Conservation (phyloP, 176 grass and related monocot species). For the Poa annua region DNA sequence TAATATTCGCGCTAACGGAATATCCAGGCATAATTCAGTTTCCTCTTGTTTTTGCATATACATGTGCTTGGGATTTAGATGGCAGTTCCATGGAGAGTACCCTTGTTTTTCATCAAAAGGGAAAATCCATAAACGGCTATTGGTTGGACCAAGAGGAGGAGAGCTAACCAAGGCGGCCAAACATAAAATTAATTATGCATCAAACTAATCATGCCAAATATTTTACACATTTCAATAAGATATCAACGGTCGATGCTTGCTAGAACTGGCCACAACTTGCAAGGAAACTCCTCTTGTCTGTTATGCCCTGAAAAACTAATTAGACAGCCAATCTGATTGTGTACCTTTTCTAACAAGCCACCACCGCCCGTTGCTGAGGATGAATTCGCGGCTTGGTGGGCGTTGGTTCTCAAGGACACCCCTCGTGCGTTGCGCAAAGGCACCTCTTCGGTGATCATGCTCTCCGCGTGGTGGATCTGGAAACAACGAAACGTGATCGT, state of each 20-base stretch:
- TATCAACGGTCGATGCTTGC: constrained; percentile 44
- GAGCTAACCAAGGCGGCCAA: constrained; percentile 39
- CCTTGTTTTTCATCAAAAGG: constrained; percentile 16
- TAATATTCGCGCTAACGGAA: neutral
- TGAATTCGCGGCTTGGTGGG: no score
- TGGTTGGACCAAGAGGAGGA: constrained; percentile 21
- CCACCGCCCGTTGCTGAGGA: no score
- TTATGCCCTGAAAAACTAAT: constrained; percentile 32
- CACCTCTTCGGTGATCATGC: no score
- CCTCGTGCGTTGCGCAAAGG: no score
- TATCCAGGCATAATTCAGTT: neutral
- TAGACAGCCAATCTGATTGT: constrained; percentile 10
- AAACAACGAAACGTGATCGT: no score
- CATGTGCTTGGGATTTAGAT: neutral
- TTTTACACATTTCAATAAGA: constrained; percentile 46
- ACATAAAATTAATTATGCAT: constrained; percentile 38
- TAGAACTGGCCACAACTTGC: constrained; percentile 47
- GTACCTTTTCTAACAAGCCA: constrained; percentile 36
- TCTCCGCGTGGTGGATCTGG: no score
- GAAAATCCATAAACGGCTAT: constrained; percentile 16
- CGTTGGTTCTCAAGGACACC: no score
- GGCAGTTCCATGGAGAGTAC: constrained; percentile 14
- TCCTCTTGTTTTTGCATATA: constrained; percentile 9
- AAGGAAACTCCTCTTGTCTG: constrained; percentile 8
- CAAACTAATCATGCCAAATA: constrained; percentile 33